Conservation (phyloP, 2,329 filamentous ascomycete species). For the Lojkania enalia region DNA sequence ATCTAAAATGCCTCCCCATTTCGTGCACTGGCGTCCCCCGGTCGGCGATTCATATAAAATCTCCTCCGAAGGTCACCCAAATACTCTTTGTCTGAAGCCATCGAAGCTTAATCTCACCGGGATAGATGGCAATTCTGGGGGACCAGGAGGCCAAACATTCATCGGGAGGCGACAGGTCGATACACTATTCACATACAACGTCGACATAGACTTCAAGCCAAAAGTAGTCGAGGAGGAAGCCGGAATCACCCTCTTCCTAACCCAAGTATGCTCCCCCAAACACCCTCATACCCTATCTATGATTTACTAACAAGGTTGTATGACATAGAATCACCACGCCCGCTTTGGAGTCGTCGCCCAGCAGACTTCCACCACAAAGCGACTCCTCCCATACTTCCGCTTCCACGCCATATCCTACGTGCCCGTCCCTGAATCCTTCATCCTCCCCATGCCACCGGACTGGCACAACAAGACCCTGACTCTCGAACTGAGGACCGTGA, state of each 20-base stretch:
- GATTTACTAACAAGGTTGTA: neutral
- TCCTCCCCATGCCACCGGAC: slow-evolving; percentile 44
- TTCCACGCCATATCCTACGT: slow-evolving; percentile 51
- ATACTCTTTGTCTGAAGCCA: slow-evolving; percentile 53
- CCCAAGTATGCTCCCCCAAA: slow-evolving; percentile 22
- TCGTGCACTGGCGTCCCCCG: slow-evolving; percentile 60
- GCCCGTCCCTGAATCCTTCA: slow-evolving; percentile 43
- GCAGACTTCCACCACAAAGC: slow-evolving; percentile 8
- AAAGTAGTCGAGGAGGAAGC: slow-evolving; percentile 51
- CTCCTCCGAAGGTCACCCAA: slow-evolving; percentile 49
- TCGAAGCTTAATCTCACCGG: slow-evolving; percentile 59
- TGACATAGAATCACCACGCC: slow-evolving; percentile 54
- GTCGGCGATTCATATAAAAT: slow-evolving; percentile 51
- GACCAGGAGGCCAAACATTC: slow-evolving; percentile 53
- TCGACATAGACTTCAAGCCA: slow-evolving; percentile 52
- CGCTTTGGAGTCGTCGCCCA: slow-evolving; percentile 48
- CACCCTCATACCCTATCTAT: neutral
- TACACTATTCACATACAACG: slow-evolving; percentile 57
- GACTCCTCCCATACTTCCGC: slow-evolving; percentile 44
- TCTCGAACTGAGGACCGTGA: slow-evolving; percentile 49
- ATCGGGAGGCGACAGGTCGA: slow-evolving; percentile 58
- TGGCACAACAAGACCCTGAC: slow-evolving; percentile 46
- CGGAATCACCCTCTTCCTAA: slow-evolving; percentile 58
- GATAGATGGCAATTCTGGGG: slow-evolving; percentile 53
- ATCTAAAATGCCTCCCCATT: slow-evolving; percentile 53